These are phyloP conservation scores for Murraya koenigii DNA, from an alignment of 345 rosid genomes.

Conservation along the genomic window DNA sequence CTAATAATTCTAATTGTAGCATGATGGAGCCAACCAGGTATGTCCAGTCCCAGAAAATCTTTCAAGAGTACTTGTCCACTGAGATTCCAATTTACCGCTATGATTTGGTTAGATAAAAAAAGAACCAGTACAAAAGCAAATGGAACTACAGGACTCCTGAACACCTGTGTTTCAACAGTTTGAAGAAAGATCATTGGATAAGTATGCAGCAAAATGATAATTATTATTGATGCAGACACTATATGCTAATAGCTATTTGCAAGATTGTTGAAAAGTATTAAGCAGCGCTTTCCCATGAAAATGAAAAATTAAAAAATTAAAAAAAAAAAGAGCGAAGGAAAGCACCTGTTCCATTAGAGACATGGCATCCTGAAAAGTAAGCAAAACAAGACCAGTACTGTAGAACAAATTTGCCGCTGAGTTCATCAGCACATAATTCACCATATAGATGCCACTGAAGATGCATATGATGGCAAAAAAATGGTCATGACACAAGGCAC, in stretches of 20 bases:
- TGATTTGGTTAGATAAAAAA: slow-evolving; percentile 68
- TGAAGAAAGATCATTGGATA: neutral
- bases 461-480: slow-evolving; percentile 64
- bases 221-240: neutral
- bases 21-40: slow-evolving; percentile 93
- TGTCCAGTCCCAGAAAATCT: slow-evolving; percentile 71
- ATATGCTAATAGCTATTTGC: neutral
- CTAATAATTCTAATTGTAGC: slow-evolving; percentile 78
- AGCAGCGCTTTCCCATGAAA: slow-evolving; percentile 4
- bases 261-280: slow-evolving; percentile 5
- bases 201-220: slow-evolving; percentile 12
- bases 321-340: neutral
- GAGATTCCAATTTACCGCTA: slow-evolving; percentile 76
- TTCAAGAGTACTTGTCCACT: slow-evolving; percentile 75
- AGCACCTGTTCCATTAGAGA: slow-evolving; percentile 89
- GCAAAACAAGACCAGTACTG: slow-evolving; percentile 64
- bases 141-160: slow-evolving; percentile 62
- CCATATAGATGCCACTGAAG: slow-evolving; percentile 74
- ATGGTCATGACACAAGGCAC: slow-evolving; percentile 65
- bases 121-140: slow-evolving; percentile 55
- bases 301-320: slow-evolving; percentile 2
- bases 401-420: slow-evolving; percentile 83
- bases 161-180: slow-evolving; percentile 47
- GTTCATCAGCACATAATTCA: slow-evolving; percentile 69
- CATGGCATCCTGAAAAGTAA: slow-evolving; percentile 89